Percentiles rank a stretch among this genome's conserved stretches.
Evolutionary conservation across 306 rosid genomes (phyloP).

Genomic region (Gynostemma pentaphyllum): DNA sequence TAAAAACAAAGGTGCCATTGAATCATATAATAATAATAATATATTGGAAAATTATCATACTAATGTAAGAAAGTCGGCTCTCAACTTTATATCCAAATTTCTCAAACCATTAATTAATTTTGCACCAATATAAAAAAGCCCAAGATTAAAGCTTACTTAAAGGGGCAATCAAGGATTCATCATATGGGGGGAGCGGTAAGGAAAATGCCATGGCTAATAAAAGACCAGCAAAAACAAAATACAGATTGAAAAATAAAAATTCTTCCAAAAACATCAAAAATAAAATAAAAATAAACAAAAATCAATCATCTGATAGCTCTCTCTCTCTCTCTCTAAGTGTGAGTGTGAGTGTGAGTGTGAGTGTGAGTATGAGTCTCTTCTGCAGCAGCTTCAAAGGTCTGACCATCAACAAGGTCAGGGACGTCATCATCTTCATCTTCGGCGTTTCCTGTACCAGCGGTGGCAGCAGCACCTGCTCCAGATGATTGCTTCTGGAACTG

Average conservation of each 20-base stretch:
- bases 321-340: too few species aligned
- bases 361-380: slow-evolving; percentile 45
- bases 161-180: background rate
- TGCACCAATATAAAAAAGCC: background rate
- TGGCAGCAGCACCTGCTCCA: slow-evolving; percentile 39
- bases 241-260: background rate
- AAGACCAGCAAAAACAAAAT: slow-evolving; percentile 1
- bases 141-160: background rate
- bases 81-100: background rate
- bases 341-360: too few species aligned
- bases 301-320: background rate
- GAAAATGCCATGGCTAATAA: background rate
- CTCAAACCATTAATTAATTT: background rate
- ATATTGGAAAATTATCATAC: too few species aligned
- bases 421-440: slow-evolving; percentile 79
- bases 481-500: slow-evolving; percentile 84
- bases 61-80: background rate
- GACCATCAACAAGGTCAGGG: slow-evolving; percentile 78
- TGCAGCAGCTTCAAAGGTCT: slow-evolving; percentile 82
- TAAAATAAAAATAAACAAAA: slow-evolving; percentile 3
- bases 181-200: background rate
- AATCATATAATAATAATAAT: too few species aligned
- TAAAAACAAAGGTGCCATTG: too few species aligned
- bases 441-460: slow-evolving; percentile 34
- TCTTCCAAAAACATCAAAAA: background rate